Evolutionary conservation across 352 stramenopile genomes (phyloP).

Genomic region (Phytophthora colocasiae): DNA sequence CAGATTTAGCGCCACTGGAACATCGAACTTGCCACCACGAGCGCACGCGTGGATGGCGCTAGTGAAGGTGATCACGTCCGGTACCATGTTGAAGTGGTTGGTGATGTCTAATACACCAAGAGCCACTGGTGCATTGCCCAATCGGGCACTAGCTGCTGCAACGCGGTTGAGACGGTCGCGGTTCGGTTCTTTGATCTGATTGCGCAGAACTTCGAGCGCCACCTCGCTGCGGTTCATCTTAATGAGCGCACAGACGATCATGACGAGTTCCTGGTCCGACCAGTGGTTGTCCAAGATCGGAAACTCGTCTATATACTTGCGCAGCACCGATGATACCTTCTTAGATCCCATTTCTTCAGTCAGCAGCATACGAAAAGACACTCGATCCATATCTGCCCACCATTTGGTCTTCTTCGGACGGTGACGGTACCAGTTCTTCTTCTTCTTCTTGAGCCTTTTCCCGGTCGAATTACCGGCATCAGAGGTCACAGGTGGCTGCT

Average conservation of each 20-base stretch:
- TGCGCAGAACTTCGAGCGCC: conserved; percentile 65
- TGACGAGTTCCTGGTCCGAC: conserved; percentile 77
- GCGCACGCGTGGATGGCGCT: conserved; percentile 84
- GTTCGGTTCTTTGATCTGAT: conserved; percentile 68
- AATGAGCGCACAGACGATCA: conserved; percentile 76
- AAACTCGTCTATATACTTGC: conserved; percentile 75
- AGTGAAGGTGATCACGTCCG: conserved; percentile 81
- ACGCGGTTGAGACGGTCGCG: conserved; percentile 68
- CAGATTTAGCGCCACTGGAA: conserved; percentile 64
- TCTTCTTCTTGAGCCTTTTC: conserved; percentile 12
- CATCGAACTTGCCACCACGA: conserved; percentile 53
- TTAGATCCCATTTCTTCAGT: conserved; percentile 62
- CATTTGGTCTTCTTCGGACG: conserved; percentile 35
- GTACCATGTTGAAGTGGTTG: conserved; percentile 67
- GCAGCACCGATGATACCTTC: conserved; percentile 63
- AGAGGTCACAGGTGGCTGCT: neutral
- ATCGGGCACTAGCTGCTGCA: conserved; percentile 64
- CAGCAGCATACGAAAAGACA: conserved; percentile 66
- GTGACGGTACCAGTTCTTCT: neutral
- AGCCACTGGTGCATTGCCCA: conserved; percentile 72
- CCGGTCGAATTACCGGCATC: neutral
- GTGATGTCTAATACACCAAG: conserved; percentile 76
- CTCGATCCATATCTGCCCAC: conserved; percentile 66
- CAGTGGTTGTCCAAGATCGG: conserved; percentile 68
- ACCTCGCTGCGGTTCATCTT: conserved; percentile 72